These are phyloP conservation scores for Pseudozyma sp. DNA, from an alignment of 1,284 basidiomycete genomes.

Conservation along the genomic window DNA sequence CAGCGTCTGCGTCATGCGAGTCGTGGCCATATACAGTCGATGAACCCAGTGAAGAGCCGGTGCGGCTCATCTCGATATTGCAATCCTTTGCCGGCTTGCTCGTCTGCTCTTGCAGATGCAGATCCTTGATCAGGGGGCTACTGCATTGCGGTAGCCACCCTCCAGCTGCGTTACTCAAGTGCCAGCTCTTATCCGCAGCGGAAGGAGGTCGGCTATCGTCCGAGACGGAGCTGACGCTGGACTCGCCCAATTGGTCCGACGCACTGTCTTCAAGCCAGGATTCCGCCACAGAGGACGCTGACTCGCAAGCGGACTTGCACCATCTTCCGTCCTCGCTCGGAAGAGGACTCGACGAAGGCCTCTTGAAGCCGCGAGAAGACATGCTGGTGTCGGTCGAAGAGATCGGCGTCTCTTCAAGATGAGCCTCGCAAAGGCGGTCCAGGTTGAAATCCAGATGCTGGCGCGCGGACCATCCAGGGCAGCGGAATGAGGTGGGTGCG, in stretches of 20 bases:
- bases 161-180: constrained; percentile 1
- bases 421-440: constrained; percentile 13
- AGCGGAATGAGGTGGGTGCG: constrained; percentile 39
- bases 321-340: constrained; percentile 11
- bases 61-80: constrained; percentile 22
- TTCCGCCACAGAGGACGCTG: constrained; percentile 28
- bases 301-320: constrained; percentile 18
- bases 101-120: not conserved
- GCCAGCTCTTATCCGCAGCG: constrained; percentile 18
- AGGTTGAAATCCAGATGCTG: constrained; percentile 40
- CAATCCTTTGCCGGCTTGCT: no score
- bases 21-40: constrained; percentile 30
- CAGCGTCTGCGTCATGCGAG: constrained; percentile 13
- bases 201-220: constrained; percentile 32
- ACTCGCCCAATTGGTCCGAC: constrained; percentile 32
- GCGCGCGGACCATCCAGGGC: constrained; percentile 48
- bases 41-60: constrained; percentile 34
- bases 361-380: constrained; percentile 3
- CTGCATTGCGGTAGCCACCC: constrained; percentile 25
- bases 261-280: constrained; percentile 37
- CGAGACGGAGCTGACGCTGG: constrained; percentile 37
- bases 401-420: not conserved
- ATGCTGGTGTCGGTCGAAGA: constrained; percentile 15
- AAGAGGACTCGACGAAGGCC: constrained; percentile 13
- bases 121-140: constrained; percentile 2